phyloP scores from a whole-genome alignment of 1,284 basidiomycete genomes.

The Schizopora paradoxa region DNA sequence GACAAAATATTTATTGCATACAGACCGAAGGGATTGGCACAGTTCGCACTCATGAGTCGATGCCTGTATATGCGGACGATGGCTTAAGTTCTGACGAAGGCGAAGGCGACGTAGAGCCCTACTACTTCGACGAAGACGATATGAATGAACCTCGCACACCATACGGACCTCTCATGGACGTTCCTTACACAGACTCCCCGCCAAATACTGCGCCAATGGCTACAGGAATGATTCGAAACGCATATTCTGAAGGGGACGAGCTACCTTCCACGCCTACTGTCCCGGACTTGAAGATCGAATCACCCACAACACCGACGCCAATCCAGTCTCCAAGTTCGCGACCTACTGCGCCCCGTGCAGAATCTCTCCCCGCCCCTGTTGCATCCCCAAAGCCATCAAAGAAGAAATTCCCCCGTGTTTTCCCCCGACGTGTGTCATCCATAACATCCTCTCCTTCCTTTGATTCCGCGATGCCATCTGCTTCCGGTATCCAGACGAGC shows the following conservation, averaged over 20 bases:
- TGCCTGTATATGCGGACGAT: constrained; percentile 67
- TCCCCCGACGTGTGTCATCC: too few species aligned
- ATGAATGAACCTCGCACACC: constrained; percentile 1
- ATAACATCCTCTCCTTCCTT: too few species aligned
- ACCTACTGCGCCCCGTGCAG: constrained; percentile 1
- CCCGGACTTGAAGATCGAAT: too few species aligned
- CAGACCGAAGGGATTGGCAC: constrained; percentile 90
- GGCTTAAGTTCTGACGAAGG: constrained; percentile 56
- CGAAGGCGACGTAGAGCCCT: constrained; percentile 38
- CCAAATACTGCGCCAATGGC: too few species aligned
- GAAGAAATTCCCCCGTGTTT: too few species aligned
- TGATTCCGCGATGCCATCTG: too few species aligned
- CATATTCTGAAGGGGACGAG: too few species aligned
- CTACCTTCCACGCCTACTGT: too few species aligned
- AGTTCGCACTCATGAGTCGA: constrained; percentile 58
- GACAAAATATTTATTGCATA: constrained; percentile 4
- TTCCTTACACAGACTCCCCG: too few species aligned
- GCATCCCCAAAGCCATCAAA: background rate
- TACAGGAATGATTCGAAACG: too few species aligned
- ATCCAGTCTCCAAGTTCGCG: background rate
- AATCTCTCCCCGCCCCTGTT: background rate
- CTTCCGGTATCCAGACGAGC: background rate
- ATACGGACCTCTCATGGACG: too few species aligned
- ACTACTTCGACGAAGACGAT: constrained; percentile 28
- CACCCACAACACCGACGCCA: too few species aligned